Evolutionary conservation across 495 filamentous ascomycete genomes (phyloP), one percentile per base, ranked within the genome.

Genomic region (Penicillium samsonianum): DNA sequence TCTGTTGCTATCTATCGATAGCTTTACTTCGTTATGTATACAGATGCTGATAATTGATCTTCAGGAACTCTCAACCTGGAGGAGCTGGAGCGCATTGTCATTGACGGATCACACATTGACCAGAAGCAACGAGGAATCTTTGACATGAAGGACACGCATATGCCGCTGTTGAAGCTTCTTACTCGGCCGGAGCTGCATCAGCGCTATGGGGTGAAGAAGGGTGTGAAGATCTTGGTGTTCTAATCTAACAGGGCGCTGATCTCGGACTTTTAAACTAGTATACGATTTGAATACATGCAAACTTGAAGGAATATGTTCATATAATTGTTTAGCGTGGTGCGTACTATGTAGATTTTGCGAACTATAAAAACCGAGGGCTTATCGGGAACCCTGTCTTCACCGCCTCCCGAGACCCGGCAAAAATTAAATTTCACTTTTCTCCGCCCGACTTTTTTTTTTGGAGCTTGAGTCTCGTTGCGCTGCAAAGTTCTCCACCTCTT

Each of bases 61-160:
- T 50, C 1, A 93, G 91, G 85, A 33, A 82, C 85, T 14, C 71
- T 98, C 46, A 86, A 84, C 28, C 55, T 87, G 38, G 79, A 82
- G 25, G 80, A 86, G 31, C 73, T 98, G 33, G 79, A 92, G 69
- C 82, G 89, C 55, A 84, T 98, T 40, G 82, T 97, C 11, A 80
- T 98, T 53, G 95, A 98, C 69, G 88, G 87, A 35, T 96, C 91
- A 2, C 85, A 93, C 63, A 86, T 96, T 59, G 91, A 98, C 68
- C 83, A 88, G 67, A 98, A 98, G 78, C 91, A 95, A 75, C 81
- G 92, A 44, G 89, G 90, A 5, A 85, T 98, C 50, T 84, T 95
- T 63, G 95, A 98, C 59, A 96, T 96, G 89, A 88, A 86, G 62
- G 94, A 98, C 52, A 91, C 88, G 3, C 86, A 89, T 71, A 70